Percentiles rank a stretch among this genome's conserved stretches.
Conservation (phyloP, 345 rosid species). For the Syzygium grande region DNA sequence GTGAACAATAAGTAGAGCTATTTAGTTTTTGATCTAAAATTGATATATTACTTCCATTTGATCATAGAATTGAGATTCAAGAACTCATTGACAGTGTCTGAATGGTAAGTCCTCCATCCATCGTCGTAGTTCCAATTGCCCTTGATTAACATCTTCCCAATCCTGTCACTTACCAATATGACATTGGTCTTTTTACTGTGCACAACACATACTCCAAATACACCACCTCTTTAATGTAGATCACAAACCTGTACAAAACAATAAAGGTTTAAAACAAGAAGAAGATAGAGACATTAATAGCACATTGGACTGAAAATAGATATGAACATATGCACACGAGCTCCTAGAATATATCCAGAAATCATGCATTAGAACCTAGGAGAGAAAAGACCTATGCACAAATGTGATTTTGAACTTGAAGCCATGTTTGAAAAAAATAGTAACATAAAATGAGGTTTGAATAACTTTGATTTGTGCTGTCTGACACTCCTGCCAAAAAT, state of each 20-base stretch:
- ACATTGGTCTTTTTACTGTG: neutral
- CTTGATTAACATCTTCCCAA: slow-evolving; percentile 6
- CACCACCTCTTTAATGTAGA: slow-evolving; percentile 7
- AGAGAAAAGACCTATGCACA: no score
- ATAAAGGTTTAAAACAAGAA: no score
- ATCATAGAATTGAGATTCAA: neutral
- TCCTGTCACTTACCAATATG: slow-evolving; percentile 19
- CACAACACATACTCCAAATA: slow-evolving; percentile 12
- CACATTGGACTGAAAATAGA: no score
- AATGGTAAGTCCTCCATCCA: no score
- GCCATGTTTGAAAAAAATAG: no score
- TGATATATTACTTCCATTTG: neutral
- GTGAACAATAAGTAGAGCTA: neutral
- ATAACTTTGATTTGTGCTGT: no score
- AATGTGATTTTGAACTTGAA: no score
- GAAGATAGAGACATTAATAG: no score
- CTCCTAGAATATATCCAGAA: no score
- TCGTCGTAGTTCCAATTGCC: slow-evolving; percentile 6
- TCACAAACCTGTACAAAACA: neutral
- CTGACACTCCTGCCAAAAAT: neutral
- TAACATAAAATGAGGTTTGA: no score
- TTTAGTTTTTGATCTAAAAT: neutral
- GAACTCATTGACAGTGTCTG: slow-evolving; percentile 11
- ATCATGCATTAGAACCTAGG: no score
- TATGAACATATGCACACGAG: no score